Evolutionary conservation across 176 grass and related monocot species (phyloP).

Genomic region (Lolium perenne): DNA sequence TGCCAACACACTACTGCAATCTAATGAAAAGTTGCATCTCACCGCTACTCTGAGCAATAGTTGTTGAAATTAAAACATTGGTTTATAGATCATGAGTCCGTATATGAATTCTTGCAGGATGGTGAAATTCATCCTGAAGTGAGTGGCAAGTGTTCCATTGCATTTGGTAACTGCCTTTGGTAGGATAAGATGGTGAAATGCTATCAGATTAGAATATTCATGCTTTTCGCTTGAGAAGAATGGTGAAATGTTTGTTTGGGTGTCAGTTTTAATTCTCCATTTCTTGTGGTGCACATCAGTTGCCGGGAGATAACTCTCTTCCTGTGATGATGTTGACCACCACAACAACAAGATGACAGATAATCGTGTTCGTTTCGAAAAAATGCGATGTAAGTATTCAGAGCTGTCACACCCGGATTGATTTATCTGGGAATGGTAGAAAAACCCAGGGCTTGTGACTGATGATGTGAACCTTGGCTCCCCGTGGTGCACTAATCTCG

Average conservation of each 20-base stretch:
- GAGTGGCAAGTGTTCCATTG: not conserved
- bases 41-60: not conserved
- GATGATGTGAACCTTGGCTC: conserved; percentile 11
- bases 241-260: not conserved
- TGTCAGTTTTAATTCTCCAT: not conserved
- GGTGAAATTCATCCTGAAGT: not conserved
- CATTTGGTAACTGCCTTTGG: not conserved
- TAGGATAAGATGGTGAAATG: conserved; percentile 25
- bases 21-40: not conserved
- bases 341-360: conserved; percentile 7
- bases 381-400: conserved; percentile 15
- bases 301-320: conserved; percentile 16
- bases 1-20: not conserved
- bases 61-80: conserved; percentile 1
- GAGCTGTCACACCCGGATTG: conserved; percentile 22
- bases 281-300: conserved; percentile 34
- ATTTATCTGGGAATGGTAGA: conserved; percentile 3
- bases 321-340: conserved; percentile 34
- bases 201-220: not conserved
- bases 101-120: conserved; percentile 14
- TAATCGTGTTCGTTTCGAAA: not conserved
- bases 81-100: not conserved
- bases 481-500: conserved; percentile 26
- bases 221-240: not conserved
- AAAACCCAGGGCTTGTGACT: conserved; percentile 23